Base-by-base conservation (phyloP, 306 rosid genomes). In the Gastrolobium bilobum region DNA sequence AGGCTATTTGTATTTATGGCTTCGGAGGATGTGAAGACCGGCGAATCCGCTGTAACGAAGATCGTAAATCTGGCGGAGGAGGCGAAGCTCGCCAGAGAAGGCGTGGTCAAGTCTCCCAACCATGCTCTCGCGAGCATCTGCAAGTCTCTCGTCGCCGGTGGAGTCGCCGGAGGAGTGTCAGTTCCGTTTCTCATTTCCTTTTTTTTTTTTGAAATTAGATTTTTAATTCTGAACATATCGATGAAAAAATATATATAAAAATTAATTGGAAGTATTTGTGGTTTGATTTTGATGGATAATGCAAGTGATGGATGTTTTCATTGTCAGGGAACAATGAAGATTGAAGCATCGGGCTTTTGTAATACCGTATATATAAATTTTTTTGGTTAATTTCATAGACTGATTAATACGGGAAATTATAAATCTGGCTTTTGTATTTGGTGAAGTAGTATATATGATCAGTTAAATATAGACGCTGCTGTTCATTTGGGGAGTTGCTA, bases 131-230 rank as follows among this genome's bases (percentile, higher is more conserved):
- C 77, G 13, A 90, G 87, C 76, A 86, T 93, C 85, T 91, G 97
- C 93, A 96, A 93, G 82, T 93, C 97, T 44, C 96, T 96, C 31
- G 83, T 91, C 7, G 99, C 99, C 3, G 98, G 99, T 73, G 99
- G 99, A 14, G 96, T 96, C 82, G 99, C 99, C 0, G 99, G 99
- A 54, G 99, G 98, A 85, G 93, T 96, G 99, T 96, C 84, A 96
- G 99, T 90, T 73, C 72, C 80, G 76, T 71, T 79, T 86, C 81
- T 83, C 68, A 6, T 6, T 74, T 66, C 67, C 38, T 51, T 9
- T 73, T 46, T 6, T 53, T 5, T 9, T 0, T 20, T 57, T n/a
- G 37, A 0, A 11, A 26, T 29, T 64, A 7, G 7, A 9, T 3
- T 46, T 52, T 78, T 48, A 10, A 4, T 52, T 54, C 1, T 15